Evolutionary conservation across 106 monocot species (phyloP), one percentile per base, ranked within the genome.

Genomic region (Dendrobium chrysotoxum): DNA sequence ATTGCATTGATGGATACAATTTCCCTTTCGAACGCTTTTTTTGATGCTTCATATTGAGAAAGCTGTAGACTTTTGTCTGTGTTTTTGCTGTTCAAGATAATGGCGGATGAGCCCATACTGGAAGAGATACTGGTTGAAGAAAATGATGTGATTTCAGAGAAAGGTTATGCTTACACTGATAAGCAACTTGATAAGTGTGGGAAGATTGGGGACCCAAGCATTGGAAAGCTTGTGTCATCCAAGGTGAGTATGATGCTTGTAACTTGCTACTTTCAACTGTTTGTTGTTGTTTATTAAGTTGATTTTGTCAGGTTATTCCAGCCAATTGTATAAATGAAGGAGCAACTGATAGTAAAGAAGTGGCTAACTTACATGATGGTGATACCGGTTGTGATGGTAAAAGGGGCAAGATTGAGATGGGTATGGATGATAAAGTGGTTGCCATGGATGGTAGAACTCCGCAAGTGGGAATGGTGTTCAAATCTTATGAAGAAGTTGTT

Each of bases 401-500:
- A 76, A 82, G 13, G 28, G 80, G 53, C 10, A 77, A 78, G 61
- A 44, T 21, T 28, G 81, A 84, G 72, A 40, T 71, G 31, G 80
- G 73, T 71, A 77, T 8, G 28, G 73, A 55, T 38, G 75, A 39
- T 4, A 76, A 18, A 76, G 10, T 9, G 66, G 78, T 13, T 23
- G 81, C 41, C 41, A 80, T 68, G 20, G 85, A 86, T 85, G 82
- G 82, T 53, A 78, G 67, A 70, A 83, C 80, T 30, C 89, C 89
- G 74, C 79, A 78, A 45, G 82, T 85, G 55, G 89, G 89, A 28
- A 89, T 89, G 89, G 84, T 85, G 28, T 89, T 89, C 68, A 85
- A 80, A 28, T 87, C 89, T 1, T 89, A 89, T 75, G 89, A 84
- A 80, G 89, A 89, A 70, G 89, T 78, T 11, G 78, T 85, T 38